Conservation (phyloP, 176 grass and related monocot genomes). For the Secale cereale region DNA sequence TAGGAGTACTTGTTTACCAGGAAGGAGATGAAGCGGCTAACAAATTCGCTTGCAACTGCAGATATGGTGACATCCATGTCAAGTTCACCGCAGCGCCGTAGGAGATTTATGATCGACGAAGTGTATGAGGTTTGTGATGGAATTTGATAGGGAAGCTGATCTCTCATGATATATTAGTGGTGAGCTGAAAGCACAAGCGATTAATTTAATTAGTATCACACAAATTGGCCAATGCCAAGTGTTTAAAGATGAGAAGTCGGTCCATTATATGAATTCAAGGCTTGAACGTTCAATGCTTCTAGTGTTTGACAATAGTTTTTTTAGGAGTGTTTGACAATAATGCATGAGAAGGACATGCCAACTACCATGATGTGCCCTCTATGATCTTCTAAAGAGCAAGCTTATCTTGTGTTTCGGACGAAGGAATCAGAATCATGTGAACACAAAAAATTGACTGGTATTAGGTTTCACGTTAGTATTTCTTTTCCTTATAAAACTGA, state of each 20-base stretch:
- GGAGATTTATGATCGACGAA: background rate
- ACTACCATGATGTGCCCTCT: background rate
- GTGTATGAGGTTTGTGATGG: background rate
- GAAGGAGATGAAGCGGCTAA: background rate
- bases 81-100: background rate
- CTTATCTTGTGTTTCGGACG: background rate
- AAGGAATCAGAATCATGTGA: background rate
- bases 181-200: background rate
- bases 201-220: background rate
- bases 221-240: background rate
- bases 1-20: background rate
- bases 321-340: background rate
- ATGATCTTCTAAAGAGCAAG: background rate
- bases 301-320: background rate
- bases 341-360: background rate
- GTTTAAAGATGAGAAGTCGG: background rate
- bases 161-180: background rate
- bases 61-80: background rate
- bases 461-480: background rate
- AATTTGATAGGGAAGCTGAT: background rate
- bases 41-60: background rate
- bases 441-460: background rate
- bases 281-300: background rate
- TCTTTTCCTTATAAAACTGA: background rate
- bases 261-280: background rate